Conservation (phyloP, 140 eudicot species). For the Bidens hawaiensis region DNA sequence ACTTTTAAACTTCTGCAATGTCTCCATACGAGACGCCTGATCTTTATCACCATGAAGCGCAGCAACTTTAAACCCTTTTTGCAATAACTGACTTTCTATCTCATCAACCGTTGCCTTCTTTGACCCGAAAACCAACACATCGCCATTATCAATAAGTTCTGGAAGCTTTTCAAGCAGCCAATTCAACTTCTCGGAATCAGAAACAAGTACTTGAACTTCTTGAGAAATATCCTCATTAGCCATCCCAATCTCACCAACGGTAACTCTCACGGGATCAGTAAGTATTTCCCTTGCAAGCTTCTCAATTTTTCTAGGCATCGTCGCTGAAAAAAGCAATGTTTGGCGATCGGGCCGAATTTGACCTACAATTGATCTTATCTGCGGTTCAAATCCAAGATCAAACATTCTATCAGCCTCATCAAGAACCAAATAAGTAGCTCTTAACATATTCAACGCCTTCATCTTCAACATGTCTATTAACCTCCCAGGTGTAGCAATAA, state of each 20-base stretch:
- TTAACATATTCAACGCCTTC: slow-evolving; percentile 85
- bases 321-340: slow-evolving; percentile 92
- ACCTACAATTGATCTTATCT: slow-evolving; percentile 90
- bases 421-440: slow-evolving; percentile 94
- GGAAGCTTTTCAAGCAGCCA: slow-evolving; percentile 94
- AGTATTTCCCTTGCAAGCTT: slow-evolving; percentile 95
- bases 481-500: slow-evolving; percentile 98
- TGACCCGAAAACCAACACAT: slow-evolving; percentile 89
- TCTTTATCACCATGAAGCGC: slow-evolving; percentile 99
- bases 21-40: slow-evolving; percentile 94
- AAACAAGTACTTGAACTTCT: slow-evolving; percentile 67
- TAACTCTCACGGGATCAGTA: slow-evolving; percentile 83
- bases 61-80: slow-evolving; percentile 80
- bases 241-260: slow-evolving; percentile 97
- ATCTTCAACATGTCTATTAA: slow-evolving; percentile 87
- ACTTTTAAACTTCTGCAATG: slow-evolving; percentile 70
- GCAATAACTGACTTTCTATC: slow-evolving; percentile 73
- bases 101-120: slow-evolving; percentile 95
- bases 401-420: slow-evolving; percentile 99
- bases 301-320: slow-evolving; percentile 96
- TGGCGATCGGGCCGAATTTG: slow-evolving; percentile 99
- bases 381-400: slow-evolving; percentile 98
- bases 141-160: slow-evolving; percentile 83
- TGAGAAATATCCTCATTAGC: slow-evolving; percentile 98
- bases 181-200: slow-evolving; percentile 78